A percentile compares a stretch with the other conserved stretches of the same genome.
Evolutionary conservation across 768 basidiomycete species (phyloP).

Genomic region (Sistotremastrum niveocremeum): DNA sequence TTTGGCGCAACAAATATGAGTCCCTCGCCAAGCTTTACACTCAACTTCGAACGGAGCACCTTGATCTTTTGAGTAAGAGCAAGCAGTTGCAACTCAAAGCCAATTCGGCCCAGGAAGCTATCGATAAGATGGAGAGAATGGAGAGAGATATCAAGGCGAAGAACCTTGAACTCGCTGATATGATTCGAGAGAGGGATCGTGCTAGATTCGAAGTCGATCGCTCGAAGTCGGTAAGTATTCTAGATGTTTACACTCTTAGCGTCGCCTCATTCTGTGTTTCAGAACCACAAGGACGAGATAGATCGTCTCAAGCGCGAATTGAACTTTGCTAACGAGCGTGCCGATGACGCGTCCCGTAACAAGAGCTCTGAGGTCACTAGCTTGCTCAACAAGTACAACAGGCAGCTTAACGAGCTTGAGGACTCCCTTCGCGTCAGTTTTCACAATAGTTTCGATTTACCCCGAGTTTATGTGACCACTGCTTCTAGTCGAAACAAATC

Average conservation of each 20-base stretch:
- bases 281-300: slow-evolving; percentile 86
- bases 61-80: slow-evolving; percentile 94
- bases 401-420: slow-evolving; percentile 93
- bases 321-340: slow-evolving; percentile 93
- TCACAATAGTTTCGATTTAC: neutral
- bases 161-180: slow-evolving; percentile 95
- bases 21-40: slow-evolving; percentile 97
- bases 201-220: slow-evolving; percentile 93
- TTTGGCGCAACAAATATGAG: slow-evolving; percentile 99
- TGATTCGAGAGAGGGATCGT: slow-evolving; percentile 94
- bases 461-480: slow-evolving; percentile 1
- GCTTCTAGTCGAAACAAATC: slow-evolving; percentile 73
- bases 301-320: slow-evolving; percentile 88
- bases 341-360: slow-evolving; percentile 80
- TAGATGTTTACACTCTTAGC: slow-evolving; percentile 7
- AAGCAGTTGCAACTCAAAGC: slow-evolving; percentile 97
- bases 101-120: slow-evolving; percentile 94
- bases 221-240: slow-evolving; percentile 64
- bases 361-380: slow-evolving; percentile 88
- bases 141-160: slow-evolving; percentile 97
- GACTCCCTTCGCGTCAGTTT: slow-evolving; percentile 72
- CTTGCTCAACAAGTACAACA: slow-evolving; percentile 86
- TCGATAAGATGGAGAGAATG: slow-evolving; percentile 98
- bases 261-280: neutral
- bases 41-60: slow-evolving; percentile 91